Percentiles rank a stretch among this genome's conserved stretches.
These are phyloP conservation scores for Gymnopus androsaceus DNA, from an alignment of 1,284 basidiomycete genomes.

Conservation along the genomic window DNA sequence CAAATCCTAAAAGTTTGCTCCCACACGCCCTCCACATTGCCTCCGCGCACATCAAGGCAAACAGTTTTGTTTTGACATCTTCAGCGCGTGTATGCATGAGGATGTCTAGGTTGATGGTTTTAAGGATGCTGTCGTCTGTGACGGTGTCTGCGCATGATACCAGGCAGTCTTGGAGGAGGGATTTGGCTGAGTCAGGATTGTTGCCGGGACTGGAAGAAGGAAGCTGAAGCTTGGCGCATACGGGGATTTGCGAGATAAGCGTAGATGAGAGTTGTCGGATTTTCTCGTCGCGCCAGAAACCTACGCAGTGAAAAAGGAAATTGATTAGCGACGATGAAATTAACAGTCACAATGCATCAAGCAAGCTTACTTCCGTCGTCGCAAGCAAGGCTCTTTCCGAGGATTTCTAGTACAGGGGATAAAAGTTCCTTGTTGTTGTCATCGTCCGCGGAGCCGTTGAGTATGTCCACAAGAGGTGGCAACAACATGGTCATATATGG, in stretches of 20 bases:
- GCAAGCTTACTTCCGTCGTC: slow-evolving; percentile 77
- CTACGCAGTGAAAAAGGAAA: slow-evolving; percentile 48
- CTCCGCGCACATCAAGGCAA: slow-evolving; percentile 71
- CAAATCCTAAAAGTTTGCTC: slow-evolving; percentile 69
- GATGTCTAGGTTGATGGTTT: slow-evolving; percentile 81
- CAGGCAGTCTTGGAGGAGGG: slow-evolving; percentile 49
- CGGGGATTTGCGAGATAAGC: slow-evolving; percentile 66
- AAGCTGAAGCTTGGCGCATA: slow-evolving; percentile 45
- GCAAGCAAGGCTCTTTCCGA: slow-evolving; percentile 72
- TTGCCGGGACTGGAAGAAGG: no score
- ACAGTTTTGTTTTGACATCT: slow-evolving; percentile 62
- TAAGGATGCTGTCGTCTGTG: slow-evolving; percentile 68
- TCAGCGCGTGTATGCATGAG: slow-evolving; percentile 88
- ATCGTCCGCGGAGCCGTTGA: slow-evolving; percentile 51
- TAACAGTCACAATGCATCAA: not conserved
- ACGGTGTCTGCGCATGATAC: slow-evolving; percentile 56
- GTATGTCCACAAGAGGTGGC: slow-evolving; percentile 66
- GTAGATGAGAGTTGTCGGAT: slow-evolving; percentile 61
- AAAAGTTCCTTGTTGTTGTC: slow-evolving; percentile 53
- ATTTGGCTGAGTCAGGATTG: slow-evolving; percentile 37
- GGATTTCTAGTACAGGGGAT: slow-evolving; percentile 61
- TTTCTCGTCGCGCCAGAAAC: slow-evolving; percentile 87
- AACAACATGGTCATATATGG: slow-evolving; percentile 85
- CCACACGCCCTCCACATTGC: slow-evolving; percentile 82
- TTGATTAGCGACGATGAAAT: not conserved